Percentiles rank a stretch among this genome's conserved stretches.
phyloP scores from a whole-genome alignment of 257 asterid species.

The Henckelia pumila region DNA sequence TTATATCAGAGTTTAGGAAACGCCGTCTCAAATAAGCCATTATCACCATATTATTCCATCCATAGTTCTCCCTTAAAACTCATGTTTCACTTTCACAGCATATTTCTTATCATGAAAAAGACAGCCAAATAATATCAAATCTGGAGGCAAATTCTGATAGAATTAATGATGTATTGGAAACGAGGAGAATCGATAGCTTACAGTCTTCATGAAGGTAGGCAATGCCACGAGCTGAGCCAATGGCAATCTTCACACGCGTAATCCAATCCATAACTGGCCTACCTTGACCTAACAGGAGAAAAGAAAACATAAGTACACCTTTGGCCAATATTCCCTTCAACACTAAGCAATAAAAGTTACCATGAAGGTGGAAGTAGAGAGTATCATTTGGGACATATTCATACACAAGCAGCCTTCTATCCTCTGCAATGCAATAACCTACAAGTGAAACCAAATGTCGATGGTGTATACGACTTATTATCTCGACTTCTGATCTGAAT shows the following conservation, averaged over 20 bases:
- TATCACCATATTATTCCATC: not conserved
- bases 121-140: constrained; percentile 7
- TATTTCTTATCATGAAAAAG: constrained; percentile 5
- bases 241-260: constrained; percentile 71
- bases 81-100: not conserved
- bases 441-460: constrained; percentile 96
- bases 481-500: constrained; percentile 95
- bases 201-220: constrained; percentile 99
- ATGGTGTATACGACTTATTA: constrained; percentile 88
- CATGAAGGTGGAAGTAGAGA: constrained; percentile 96
- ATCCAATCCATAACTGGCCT: constrained; percentile 81
- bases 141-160: not conserved
- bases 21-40: not conserved
- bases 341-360: constrained; percentile 37
- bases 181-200: constrained; percentile 36
- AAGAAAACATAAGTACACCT: constrained; percentile 8
- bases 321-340: constrained; percentile 15
- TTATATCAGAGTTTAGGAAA: not conserved
- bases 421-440: constrained; percentile 87
- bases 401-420: constrained; percentile 75
- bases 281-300: constrained; percentile 48
- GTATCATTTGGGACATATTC: constrained; percentile 83
- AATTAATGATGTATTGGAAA: not conserved
- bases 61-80: not conserved
- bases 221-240: constrained; percentile 98